phyloP scores from a whole-genome alignment of 208 protist genomes.

The Trypanosoma scelopori region DNA sequence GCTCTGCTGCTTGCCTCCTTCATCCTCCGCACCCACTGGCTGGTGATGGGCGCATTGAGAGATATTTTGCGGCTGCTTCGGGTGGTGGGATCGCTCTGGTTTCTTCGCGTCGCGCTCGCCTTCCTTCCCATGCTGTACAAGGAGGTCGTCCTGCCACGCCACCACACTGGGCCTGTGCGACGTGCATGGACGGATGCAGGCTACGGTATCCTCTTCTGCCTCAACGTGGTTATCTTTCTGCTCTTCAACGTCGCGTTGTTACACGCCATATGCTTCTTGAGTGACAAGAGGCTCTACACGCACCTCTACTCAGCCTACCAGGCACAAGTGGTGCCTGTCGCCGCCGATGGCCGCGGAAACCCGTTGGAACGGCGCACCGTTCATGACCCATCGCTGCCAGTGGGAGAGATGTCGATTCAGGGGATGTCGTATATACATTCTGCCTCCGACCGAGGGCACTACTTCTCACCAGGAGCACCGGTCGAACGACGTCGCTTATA shows the following conservation, averaged over 20 bases:
- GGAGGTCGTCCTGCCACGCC: slow-evolving; percentile 32
- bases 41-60: slow-evolving; percentile 35
- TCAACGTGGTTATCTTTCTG: slow-evolving; percentile 42
- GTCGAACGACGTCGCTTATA: no score
- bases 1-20: slow-evolving; percentile 24
- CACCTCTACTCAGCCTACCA: slow-evolving; percentile 9
- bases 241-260: slow-evolving; percentile 34
- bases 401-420: not conserved
- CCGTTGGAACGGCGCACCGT: not conserved
- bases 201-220: slow-evolving; percentile 35
- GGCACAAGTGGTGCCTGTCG: not conserved
- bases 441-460: no score
- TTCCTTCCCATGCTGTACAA: slow-evolving; percentile 53
- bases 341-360: not conserved
- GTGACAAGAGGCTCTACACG: slow-evolving; percentile 51
- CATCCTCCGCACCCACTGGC: slow-evolving; percentile 40
- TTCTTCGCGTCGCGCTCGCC: slow-evolving; percentile 40
- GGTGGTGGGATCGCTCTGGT: slow-evolving; percentile 30
- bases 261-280: slow-evolving; percentile 38
- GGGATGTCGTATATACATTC: not conserved
- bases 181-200: slow-evolving; percentile 45
- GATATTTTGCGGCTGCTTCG: slow-evolving; percentile 23
- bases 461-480: no score
- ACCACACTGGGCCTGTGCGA: not conserved
- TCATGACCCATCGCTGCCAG: not conserved